Evolutionary conservation across 371 early-diverging fungal species (phyloP), one percentile per base, ranked within the genome.

Genomic region (Syncephalastrum sp.): DNA sequence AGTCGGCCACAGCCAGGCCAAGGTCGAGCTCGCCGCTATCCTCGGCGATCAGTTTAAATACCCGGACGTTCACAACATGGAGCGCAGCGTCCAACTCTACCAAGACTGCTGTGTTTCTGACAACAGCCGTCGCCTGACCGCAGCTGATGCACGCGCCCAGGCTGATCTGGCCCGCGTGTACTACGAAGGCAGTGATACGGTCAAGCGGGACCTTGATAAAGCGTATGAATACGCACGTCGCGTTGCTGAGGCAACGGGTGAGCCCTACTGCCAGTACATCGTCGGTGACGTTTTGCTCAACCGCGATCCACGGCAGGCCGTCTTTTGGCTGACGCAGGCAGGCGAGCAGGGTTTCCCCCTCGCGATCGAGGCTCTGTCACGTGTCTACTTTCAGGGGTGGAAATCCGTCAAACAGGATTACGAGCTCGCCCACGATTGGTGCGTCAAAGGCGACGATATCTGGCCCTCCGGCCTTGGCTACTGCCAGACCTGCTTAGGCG

Each of bases 401-500:
- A 57, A 59, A 23, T 65, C 61, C 6, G 60, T 77, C 38, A 68
- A 67, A 47, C 62, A 56, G 17, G 71, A 78, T 29, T 74, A 72
- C 61, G 75, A 74, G 29, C 60, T 60, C 44, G 75, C 78, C 13
- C 62, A 61, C 13, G 58, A 65, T 12, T 78, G 78, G 78, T 78
- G 78, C 51, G 45, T 72, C 12, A 64, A 63, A 25, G 78, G 78
- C 13, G 74, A 74, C 38, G 75, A 74, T 52, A 65, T 78, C n/a
- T 78, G 78, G 78, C 78, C 78, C 0, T 73, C 74, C n/a, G 77
- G 77, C 5, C 43, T 77, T 27, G 74, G 74, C 5, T 78, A 72
- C 59, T 78, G 78, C 45, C 78, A 78, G 58, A 70, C 71, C 2
- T 68, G 70, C 56, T 49, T 78, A 2, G 78, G 78, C 13, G 78